phyloP scores from a whole-genome alignment of 1,284 basidiomycete species.

The Trichosporon asahii region DNA sequence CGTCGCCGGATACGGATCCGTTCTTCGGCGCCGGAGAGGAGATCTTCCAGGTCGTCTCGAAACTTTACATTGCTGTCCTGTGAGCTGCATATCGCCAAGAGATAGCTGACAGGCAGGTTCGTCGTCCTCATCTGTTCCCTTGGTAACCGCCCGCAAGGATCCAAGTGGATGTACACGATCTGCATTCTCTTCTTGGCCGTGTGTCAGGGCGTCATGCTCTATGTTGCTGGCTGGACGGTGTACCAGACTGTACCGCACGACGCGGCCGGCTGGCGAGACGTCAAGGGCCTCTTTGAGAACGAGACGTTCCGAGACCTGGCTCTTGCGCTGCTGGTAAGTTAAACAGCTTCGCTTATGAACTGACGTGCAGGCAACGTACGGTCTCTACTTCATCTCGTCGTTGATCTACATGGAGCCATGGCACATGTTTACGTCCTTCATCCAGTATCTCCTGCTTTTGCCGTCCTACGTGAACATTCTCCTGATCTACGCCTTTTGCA shows the following conservation, averaged over 20 bases:
- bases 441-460: conserved; percentile 53
- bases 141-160: conserved; percentile 80
- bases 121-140: conserved; percentile 50
- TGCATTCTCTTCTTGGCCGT: conserved; percentile 45
- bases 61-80: conserved; percentile 55
- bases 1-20: conserved; percentile 59
- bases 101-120: conserved; percentile 28
- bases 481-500: conserved; percentile 67
- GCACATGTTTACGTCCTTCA: conserved; percentile 89
- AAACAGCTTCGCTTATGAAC: background rate
- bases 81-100: conserved; percentile 32
- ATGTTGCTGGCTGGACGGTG: conserved; percentile 83
- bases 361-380: conserved; percentile 68
- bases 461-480: conserved; percentile 74
- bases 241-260: conserved; percentile 77
- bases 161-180: conserved; percentile 68
- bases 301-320: conserved; percentile 72
- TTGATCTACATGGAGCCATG: conserved; percentile 85
- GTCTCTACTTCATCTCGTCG: conserved; percentile 79
- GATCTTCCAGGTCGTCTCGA: conserved; percentile 77
- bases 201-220: conserved; percentile 56
- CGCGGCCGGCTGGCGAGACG: conserved; percentile 66
- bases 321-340: conserved; percentile 38
- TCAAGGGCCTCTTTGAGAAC: conserved; percentile 62
- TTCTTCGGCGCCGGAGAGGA: conserved; percentile 71